Evolutionary conservation across 257 asterid species (phyloP).

Genomic region (Capsicum baccatum): DNA sequence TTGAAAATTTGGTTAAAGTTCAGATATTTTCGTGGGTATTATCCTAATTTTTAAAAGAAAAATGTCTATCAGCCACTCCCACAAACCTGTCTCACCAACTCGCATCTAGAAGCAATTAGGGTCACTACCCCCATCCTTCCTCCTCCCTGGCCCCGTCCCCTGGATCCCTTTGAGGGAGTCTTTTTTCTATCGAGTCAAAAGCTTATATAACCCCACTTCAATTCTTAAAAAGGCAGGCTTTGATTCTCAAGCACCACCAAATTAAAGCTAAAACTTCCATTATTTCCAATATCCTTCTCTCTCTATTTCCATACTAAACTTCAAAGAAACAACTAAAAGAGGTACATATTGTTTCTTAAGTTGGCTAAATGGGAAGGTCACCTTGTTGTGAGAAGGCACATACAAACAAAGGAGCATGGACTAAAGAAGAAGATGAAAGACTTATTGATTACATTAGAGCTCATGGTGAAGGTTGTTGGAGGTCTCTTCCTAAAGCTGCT

Average conservation of each 20-base stretch:
- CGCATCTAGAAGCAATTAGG: slow-evolving; percentile 83
- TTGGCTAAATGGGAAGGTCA: slow-evolving; percentile 78
- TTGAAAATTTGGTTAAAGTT: no score
- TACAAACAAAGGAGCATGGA: slow-evolving; percentile 97
- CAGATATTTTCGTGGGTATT: no score
- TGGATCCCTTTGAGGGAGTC: background rate
- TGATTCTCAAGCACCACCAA: slow-evolving; percentile 44
- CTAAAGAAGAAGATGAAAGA: slow-evolving; percentile 92
- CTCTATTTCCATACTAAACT: background rate
- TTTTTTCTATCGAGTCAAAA: slow-evolving; percentile 47
- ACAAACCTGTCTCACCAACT: slow-evolving; percentile 90
- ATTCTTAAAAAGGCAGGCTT: slow-evolving; percentile 50
- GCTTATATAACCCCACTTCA: slow-evolving; percentile 59
- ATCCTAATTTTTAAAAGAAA: background rate
- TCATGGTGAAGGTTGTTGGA: slow-evolving; percentile 97
- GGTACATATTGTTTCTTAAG: background rate
- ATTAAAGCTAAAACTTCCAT: slow-evolving; percentile 24
- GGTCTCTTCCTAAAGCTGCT: slow-evolving; percentile 96
- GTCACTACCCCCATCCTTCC: background rate
- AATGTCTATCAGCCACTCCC: slow-evolving; percentile 56
- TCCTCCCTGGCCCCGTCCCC: background rate
- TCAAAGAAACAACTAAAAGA: background rate
- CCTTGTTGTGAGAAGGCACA: slow-evolving; percentile 98
- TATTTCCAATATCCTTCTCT: background rate
- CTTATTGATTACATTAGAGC: slow-evolving; percentile 72